Evolutionary conservation across 176 grass and related monocot genomes (phyloP).

Genomic region (Lolium multiflorum): DNA sequence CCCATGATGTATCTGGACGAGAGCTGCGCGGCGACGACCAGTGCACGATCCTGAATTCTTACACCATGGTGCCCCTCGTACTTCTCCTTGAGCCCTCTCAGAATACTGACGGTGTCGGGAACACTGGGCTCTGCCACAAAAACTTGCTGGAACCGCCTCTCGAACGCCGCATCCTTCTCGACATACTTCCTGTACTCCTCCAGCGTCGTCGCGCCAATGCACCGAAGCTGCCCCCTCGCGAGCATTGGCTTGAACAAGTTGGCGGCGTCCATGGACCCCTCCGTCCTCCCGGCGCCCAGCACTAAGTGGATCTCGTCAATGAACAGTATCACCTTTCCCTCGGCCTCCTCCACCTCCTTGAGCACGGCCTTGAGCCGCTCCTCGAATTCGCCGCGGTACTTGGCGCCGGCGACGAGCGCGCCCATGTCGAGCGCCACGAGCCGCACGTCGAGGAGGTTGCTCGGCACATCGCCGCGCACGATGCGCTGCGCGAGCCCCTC

Average conservation of each 20-base stretch:
- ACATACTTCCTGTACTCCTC: slow-evolving; percentile 88
- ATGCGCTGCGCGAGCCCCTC: slow-evolving; percentile 82
- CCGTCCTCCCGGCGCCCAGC: slow-evolving; percentile 69
- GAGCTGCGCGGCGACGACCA: slow-evolving; percentile 79
- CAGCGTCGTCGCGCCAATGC: slow-evolving; percentile 79
- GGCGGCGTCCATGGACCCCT: slow-evolving; percentile 82
- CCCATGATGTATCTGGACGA: slow-evolving; percentile 82
- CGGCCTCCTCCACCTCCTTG: slow-evolving; percentile 79
- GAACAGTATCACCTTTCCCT: slow-evolving; percentile 81
- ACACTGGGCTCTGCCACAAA: slow-evolving; percentile 80
- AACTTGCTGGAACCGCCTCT: slow-evolving; percentile 83
- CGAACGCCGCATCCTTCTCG: slow-evolving; percentile 84
- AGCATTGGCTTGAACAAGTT: slow-evolving; percentile 91
- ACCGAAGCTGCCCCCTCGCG: slow-evolving; percentile 73
- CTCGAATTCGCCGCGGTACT: slow-evolving; percentile 90
- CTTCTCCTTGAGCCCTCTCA: slow-evolving; percentile 79
- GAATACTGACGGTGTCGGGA: slow-evolving; percentile 67
- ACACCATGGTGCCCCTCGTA: slow-evolving; percentile 89
- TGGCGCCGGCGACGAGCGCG: slow-evolving; percentile 75
- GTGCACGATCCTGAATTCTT: slow-evolving; percentile 67
- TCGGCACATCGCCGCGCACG: slow-evolving; percentile 69
- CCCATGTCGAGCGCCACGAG: slow-evolving; percentile 83
- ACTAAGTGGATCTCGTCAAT: slow-evolving; percentile 92
- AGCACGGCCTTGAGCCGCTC: slow-evolving; percentile 79
- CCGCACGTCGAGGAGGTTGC: slow-evolving; percentile 73